Percentiles rank a stretch among this genome's conserved stretches.
Evolutionary conservation across 495 filamentous ascomycete genomes (phyloP).

Genomic region (Penicillium ochrochloron): DNA sequence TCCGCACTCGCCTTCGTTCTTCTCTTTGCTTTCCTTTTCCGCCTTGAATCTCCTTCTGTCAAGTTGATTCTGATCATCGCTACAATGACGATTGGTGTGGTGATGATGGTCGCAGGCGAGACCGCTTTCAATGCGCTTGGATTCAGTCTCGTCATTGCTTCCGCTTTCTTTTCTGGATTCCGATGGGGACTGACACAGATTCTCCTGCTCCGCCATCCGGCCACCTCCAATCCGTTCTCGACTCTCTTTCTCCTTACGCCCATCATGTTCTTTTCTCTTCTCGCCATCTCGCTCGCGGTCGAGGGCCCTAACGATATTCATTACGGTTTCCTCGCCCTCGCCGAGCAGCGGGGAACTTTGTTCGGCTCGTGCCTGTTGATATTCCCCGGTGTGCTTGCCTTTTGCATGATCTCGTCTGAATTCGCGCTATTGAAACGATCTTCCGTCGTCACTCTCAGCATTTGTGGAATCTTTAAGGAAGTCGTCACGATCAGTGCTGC

Average conservation of each 20-base stretch:
- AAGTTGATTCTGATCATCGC: constrained; percentile 84
- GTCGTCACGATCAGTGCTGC: constrained; percentile 94
- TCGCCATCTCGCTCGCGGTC: constrained; percentile 80
- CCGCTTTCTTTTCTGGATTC: constrained; percentile 95
- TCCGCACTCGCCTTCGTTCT: constrained; percentile 94
- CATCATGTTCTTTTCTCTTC: constrained; percentile 87
- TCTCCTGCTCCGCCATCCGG: constrained; percentile 89
- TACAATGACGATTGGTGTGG: constrained; percentile 91
- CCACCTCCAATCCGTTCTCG: constrained; percentile 95
- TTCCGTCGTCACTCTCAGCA: constrained; percentile 92
- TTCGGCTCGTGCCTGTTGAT: constrained; percentile 67
- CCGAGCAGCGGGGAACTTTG: constrained; percentile 65
- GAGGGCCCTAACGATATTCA: constrained; percentile 75
- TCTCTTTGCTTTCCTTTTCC: constrained; percentile 93
- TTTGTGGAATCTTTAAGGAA: constrained; percentile 99
- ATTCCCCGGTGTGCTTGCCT: constrained; percentile 90
- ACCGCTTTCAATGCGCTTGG: constrained; percentile 87
- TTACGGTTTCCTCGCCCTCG: constrained; percentile 64
- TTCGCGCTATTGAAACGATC: constrained; percentile 95
- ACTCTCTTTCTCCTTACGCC: constrained; percentile 97
- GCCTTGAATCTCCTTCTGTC: constrained; percentile 84
- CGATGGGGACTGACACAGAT: constrained; percentile 98
- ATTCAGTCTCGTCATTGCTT: constrained; percentile 88
- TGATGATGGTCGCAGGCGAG: constrained; percentile 99
- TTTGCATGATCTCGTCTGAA: constrained; percentile 95